Evolutionary conservation across 2,329 filamentous ascomycete species (phyloP).

Genomic region (Cordyceps fumosorosea): DNA sequence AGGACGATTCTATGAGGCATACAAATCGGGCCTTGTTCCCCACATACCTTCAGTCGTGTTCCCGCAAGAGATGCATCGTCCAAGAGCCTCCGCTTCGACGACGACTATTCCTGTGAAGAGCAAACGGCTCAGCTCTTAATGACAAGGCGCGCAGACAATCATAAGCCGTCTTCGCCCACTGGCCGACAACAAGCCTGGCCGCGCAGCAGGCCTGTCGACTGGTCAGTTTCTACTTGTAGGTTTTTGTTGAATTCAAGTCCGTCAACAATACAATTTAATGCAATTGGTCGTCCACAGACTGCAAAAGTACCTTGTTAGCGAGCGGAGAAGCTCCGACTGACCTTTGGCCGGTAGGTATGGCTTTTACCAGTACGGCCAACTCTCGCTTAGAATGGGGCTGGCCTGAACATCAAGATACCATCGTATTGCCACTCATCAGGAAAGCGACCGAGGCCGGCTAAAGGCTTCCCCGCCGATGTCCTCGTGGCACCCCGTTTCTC

Average conservation of each 20-base stretch:
- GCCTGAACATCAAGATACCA: background rate
- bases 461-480: background rate
- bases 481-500: conserved; percentile 2
- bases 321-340: background rate
- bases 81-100: background rate
- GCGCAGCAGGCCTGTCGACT: too few species aligned
- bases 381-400: background rate
- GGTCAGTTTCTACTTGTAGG: background rate
- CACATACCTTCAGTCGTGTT: background rate
- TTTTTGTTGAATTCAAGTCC: background rate
- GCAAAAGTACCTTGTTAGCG: background rate
- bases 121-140: background rate
- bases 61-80: background rate
- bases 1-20: background rate
- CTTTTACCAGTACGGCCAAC: background rate
- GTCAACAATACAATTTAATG: background rate
- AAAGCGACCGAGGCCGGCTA: background rate
- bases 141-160: too few species aligned
- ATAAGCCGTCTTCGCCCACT: background rate
- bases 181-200: background rate
- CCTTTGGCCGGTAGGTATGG: background rate
- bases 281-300: background rate
- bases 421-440: background rate
- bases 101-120: background rate
- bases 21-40: background rate